Percentiles rank a stretch among this genome's conserved stretches.
These are phyloP conservation scores for Trichosporon inkin DNA, from an alignment of 1,284 basidiomycete species.

Conservation along the genomic window DNA sequence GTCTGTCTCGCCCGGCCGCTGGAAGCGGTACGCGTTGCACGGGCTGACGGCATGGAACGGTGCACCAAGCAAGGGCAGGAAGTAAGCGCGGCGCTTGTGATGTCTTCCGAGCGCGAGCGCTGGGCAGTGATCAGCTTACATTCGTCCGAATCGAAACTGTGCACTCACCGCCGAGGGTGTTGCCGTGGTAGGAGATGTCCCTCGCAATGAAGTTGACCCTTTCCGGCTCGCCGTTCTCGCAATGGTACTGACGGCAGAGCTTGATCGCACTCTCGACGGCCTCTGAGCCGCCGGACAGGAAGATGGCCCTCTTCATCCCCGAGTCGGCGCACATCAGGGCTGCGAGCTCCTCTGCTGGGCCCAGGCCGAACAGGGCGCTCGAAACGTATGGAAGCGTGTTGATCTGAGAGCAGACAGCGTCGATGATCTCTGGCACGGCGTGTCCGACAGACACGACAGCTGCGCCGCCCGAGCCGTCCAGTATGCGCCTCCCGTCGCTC, in stretches of 20 bases:
- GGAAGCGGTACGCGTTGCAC: slow-evolving; percentile 75
- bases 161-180: slow-evolving; percentile 59
- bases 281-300: slow-evolving; percentile 24
- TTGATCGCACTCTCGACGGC: slow-evolving; percentile 22
- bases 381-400: slow-evolving; percentile 58
- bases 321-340: slow-evolving; percentile 62
- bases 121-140: slow-evolving; percentile 1
- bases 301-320: slow-evolving; percentile 33
- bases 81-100: slow-evolving; percentile 47
- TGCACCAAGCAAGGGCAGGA: slow-evolving; percentile 26
- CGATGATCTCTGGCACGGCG: slow-evolving; percentile 58
- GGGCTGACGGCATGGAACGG: slow-evolving; percentile 51
- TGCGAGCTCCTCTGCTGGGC: slow-evolving; percentile 27
- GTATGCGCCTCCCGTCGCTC: slow-evolving; percentile 23
- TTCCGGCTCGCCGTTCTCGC: slow-evolving; percentile 63
- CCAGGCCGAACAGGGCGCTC: slow-evolving; percentile 25
- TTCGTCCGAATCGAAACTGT: not conserved
- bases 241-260: slow-evolving; percentile 56
- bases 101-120: slow-evolving; percentile 21
- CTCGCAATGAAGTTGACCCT: slow-evolving; percentile 75
- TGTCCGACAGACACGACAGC: slow-evolving; percentile 75
- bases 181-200: slow-evolving; percentile 75
- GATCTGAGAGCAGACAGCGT: slow-evolving; percentile 54
- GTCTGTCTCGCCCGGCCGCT: slow-evolving; percentile 64
- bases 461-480: slow-evolving; percentile 61